phyloP scores from a whole-genome alignment of 2,329 filamentous ascomycete genomes.

The Magnaporthiopsis incrustans region DNA sequence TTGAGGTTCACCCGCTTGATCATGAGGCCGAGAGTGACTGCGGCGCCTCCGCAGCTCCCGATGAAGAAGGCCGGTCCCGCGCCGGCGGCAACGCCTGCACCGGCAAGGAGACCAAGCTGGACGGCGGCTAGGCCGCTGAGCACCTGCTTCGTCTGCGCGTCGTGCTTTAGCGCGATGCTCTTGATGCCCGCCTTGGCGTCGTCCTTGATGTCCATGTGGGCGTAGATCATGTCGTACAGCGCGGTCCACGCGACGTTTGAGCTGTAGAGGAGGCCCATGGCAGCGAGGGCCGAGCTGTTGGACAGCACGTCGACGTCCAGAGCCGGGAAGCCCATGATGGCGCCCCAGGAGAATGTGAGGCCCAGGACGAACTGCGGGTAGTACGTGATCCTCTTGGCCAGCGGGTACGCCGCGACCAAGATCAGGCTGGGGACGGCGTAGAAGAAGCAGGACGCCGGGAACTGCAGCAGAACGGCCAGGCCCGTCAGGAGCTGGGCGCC shows the following conservation, averaged over 20 bases:
- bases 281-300: conserved; percentile 52
- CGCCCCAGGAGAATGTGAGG: conserved; percentile 81
- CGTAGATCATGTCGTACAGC: conserved; percentile 88
- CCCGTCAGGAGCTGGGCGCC: conserved; percentile 67
- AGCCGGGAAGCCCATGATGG: conserved; percentile 80
- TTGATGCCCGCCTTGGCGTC: conserved; percentile 83
- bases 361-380: conserved; percentile 82
- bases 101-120: conserved; percentile 62
- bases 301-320: conserved; percentile 68
- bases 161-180: conserved; percentile 75
- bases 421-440: conserved; percentile 70
- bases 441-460: conserved; percentile 64
- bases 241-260: conserved; percentile 83
- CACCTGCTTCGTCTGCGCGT: conserved; percentile 67
- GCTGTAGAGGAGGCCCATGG: conserved; percentile 62
- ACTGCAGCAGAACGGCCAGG: conserved; percentile 66
- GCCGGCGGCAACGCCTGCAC: conserved; percentile 59
- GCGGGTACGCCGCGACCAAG: conserved; percentile 67
- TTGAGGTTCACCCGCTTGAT: conserved; percentile 60
- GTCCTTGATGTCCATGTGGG: conserved; percentile 84
- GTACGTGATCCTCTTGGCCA: conserved; percentile 79
- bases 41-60: conserved; percentile 58
- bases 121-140: conserved; percentile 60
- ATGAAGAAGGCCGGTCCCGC: conserved; percentile 62
- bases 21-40: conserved; percentile 55